phyloP scores from a whole-genome alignment of 345 rosid species.

The Hibiscus mutabilis region DNA sequence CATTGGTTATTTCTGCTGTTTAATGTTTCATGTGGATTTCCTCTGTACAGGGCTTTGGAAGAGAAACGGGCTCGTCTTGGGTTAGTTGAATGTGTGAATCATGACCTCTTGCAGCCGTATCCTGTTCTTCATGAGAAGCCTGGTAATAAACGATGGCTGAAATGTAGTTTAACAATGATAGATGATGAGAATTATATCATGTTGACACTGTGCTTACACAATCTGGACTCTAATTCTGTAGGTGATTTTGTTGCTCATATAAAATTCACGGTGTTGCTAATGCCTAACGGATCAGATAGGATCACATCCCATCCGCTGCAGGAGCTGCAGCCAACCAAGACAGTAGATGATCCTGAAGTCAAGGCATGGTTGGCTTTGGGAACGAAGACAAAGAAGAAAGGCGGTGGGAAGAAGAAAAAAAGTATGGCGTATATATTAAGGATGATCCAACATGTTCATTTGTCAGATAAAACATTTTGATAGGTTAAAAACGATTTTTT shows the following conservation, averaged over 20 bases:
- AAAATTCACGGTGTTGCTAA: conserved; percentile 81
- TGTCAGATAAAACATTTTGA: not conserved
- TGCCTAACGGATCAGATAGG: conserved; percentile 96
- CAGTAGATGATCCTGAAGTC: conserved; percentile 82
- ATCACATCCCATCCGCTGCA: conserved; percentile 75
- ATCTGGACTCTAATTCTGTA: conserved; percentile 17
- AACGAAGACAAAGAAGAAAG: conserved; percentile 82
- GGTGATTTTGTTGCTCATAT: conserved; percentile 89
- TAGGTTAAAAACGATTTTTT: not conserved
- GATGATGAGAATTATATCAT: not conserved
- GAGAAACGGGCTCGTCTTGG: conserved; percentile 97
- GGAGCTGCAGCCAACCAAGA: conserved; percentile 68
- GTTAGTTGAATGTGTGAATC: conserved; percentile 92
- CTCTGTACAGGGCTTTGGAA: conserved; percentile 65
- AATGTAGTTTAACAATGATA: not conserved
- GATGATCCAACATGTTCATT: not conserved
- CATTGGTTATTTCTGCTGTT: not conserved
- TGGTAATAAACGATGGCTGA: conserved; percentile 33
- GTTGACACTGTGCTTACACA: not conserved
- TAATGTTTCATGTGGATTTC: not conserved
- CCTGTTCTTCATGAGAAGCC: conserved; percentile 96
- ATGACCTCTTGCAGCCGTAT: conserved; percentile 88
- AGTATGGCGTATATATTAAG: conserved; percentile 28
- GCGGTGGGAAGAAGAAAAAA: conserved; percentile 99
- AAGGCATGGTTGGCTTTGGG: conserved; percentile 95